A percentile compares a stretch with the other conserved stretches of the same genome.
These are phyloP conservation scores for Endotrypanum monterogeii DNA, from an alignment of 208 protist species.

Conservation along the genomic window DNA sequence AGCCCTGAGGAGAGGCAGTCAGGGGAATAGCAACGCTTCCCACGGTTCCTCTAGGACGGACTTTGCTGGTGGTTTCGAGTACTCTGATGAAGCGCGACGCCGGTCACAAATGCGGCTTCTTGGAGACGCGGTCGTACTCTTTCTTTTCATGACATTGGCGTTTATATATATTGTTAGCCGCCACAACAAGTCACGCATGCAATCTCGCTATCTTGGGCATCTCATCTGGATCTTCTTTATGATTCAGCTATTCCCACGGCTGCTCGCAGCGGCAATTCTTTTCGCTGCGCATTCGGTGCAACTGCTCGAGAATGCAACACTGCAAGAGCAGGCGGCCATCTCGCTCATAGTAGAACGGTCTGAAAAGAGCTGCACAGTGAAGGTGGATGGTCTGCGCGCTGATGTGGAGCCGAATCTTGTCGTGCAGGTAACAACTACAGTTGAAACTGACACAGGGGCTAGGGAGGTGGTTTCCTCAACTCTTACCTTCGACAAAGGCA, in stretches of 20 bases:
- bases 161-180: conserved; percentile 60
- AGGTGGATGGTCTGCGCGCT: conserved; percentile 48
- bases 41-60: background rate
- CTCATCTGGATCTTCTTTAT: conserved; percentile 69
- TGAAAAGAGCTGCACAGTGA: conserved; percentile 27
- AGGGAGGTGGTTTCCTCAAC: conserved; percentile 30
- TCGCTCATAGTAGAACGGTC: conserved; percentile 45
- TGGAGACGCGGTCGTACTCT: conserved; percentile 60
- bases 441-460: background rate
- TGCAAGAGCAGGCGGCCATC: conserved; percentile 52
- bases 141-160: conserved; percentile 60
- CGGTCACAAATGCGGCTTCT: conserved; percentile 66
- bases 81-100: conserved; percentile 56
- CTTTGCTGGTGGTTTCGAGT: conserved; percentile 36
- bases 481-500: conserved; percentile 66
- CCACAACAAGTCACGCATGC: conserved; percentile 62
- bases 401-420: conserved; percentile 37
- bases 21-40: background rate
- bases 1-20: conserved; percentile 21
- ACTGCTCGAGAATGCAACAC: conserved; percentile 46
- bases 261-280: conserved; percentile 70
- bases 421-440: conserved; percentile 43
- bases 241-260: conserved; percentile 71
- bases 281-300: conserved; percentile 67
- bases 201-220: conserved; percentile 50